Evolutionary conservation across 2,329 filamentous ascomycete species (phyloP).

Genomic region (Penicillium hesseltinei): DNA sequence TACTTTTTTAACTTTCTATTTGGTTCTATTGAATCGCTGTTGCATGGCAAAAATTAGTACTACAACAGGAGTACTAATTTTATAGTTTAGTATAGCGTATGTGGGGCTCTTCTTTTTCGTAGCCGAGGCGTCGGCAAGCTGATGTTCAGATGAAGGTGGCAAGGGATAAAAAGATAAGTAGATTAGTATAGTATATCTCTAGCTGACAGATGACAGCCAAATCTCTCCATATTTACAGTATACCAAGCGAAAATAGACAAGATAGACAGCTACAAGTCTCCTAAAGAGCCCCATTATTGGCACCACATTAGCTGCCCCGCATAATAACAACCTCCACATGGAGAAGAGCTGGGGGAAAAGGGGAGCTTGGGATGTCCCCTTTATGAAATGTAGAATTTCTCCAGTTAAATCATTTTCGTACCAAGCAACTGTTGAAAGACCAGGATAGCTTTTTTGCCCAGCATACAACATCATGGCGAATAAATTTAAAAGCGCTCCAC

Average conservation of each 20-base stretch:
- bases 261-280: background rate
- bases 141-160: no score
- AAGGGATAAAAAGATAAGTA: no score
- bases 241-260: background rate
- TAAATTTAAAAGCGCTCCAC: slow-evolving; percentile 22
- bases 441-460: background rate
- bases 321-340: background rate
- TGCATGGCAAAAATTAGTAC: background rate
- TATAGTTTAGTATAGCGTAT: background rate
- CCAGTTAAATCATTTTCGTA: background rate
- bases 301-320: background rate
- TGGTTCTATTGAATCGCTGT: no score
- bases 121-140: background rate
- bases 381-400: background rate
- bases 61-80: background rate
- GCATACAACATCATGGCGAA: slow-evolving; percentile 7
- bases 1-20: background rate
- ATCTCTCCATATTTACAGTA: background rate
- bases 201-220: background rate
- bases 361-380: background rate
- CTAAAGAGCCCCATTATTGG: background rate
- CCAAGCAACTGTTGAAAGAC: background rate
- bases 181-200: background rate
- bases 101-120: background rate
- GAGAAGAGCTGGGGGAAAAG: background rate